A percentile compares a stretch with the other conserved stretches of the same genome.
Evolutionary conservation across 2,329 filamentous ascomycete genomes (phyloP).

Genomic region (Ophiostoma fasciatum): DNA sequence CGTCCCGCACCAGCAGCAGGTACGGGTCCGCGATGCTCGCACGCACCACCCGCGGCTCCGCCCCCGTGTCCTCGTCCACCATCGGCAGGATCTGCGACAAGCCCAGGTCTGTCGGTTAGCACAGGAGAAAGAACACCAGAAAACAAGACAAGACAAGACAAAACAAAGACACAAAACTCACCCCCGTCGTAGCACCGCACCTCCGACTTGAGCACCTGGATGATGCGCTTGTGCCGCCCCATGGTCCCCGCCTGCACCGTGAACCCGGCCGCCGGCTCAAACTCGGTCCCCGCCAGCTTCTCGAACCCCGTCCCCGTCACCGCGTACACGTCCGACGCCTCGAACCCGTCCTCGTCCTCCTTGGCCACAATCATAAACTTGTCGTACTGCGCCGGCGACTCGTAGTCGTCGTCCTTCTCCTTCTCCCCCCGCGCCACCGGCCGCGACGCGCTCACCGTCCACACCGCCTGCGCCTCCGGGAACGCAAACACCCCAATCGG

Average conservation of each 20-base stretch:
- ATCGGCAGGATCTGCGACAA: slow-evolving; percentile 86
- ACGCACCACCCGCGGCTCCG: slow-evolving; percentile 61
- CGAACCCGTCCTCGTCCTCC: slow-evolving; percentile 49
- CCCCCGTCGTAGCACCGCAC: slow-evolving; percentile 82
- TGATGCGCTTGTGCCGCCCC: slow-evolving; percentile 63
- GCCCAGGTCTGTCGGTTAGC: slow-evolving; percentile 79
- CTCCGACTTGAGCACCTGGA: slow-evolving; percentile 78
- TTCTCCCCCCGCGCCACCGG: slow-evolving; percentile 44
- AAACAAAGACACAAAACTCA: slow-evolving; percentile 27
- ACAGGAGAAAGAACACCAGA: not conserved
- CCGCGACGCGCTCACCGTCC: slow-evolving; percentile 63
- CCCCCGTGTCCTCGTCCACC: slow-evolving; percentile 77
- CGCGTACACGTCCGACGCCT: slow-evolving; percentile 64
- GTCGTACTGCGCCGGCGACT: slow-evolving; percentile 49
- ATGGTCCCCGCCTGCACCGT: slow-evolving; percentile 79
- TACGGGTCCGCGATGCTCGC: slow-evolving; percentile 82
- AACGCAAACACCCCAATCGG: slow-evolving; percentile 57
- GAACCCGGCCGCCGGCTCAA: slow-evolving; percentile 75
- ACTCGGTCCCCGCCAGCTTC: slow-evolving; percentile 68
- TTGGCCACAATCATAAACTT: slow-evolving; percentile 76
- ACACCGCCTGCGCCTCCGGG: slow-evolving; percentile 59
- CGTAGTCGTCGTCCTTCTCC: slow-evolving; percentile 38
- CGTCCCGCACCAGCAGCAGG: slow-evolving; percentile 67
- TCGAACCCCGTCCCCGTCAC: slow-evolving; percentile 61
- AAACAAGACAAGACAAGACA: not conserved